These are phyloP conservation scores for Austroboletus eburneus DNA, from an alignment of 768 basidiomycete genomes.

Conservation along the genomic window DNA sequence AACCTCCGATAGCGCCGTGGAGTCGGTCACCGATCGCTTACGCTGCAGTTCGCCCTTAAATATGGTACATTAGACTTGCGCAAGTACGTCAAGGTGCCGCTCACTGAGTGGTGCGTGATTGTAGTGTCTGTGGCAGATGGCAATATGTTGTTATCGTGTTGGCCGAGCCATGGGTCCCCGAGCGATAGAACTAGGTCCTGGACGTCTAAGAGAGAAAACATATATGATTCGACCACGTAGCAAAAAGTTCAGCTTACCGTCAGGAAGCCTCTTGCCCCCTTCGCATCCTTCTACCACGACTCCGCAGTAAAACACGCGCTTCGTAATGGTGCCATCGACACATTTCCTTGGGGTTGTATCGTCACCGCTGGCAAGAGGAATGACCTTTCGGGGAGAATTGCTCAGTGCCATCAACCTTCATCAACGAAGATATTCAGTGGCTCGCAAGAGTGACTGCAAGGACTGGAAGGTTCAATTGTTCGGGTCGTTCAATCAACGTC, in stretches of 20 bases:
- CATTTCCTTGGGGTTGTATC: conserved; percentile 45
- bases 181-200: conserved; percentile 76
- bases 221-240: conserved; percentile 3
- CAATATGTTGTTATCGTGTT: conserved; percentile 46
- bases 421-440: conserved; percentile 11
- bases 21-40: conserved; percentile 58
- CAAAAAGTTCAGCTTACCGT: conserved; percentile 43
- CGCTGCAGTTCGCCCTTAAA: conserved; percentile 33
- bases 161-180: conserved; percentile 58
- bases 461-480: neutral
- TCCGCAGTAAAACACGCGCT: conserved; percentile 84
- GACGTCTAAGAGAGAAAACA: conserved; percentile 51
- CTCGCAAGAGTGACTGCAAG: conserved; percentile 1
- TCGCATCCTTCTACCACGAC: conserved; percentile 86
- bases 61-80: conserved; percentile 10
- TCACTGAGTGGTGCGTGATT: conserved; percentile 41
- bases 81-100: conserved; percentile 18
- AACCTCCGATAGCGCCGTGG: conserved; percentile 64
- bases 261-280: conserved; percentile 60
- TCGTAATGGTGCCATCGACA: conserved; percentile 46
- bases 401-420: conserved; percentile 54
- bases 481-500: neutral
- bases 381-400: conserved; percentile 66
- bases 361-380: conserved; percentile 70
- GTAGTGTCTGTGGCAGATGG: conserved; percentile 38